phyloP scores from a whole-genome alignment of 306 rosid species.

The Canavalia ensiformis region DNA sequence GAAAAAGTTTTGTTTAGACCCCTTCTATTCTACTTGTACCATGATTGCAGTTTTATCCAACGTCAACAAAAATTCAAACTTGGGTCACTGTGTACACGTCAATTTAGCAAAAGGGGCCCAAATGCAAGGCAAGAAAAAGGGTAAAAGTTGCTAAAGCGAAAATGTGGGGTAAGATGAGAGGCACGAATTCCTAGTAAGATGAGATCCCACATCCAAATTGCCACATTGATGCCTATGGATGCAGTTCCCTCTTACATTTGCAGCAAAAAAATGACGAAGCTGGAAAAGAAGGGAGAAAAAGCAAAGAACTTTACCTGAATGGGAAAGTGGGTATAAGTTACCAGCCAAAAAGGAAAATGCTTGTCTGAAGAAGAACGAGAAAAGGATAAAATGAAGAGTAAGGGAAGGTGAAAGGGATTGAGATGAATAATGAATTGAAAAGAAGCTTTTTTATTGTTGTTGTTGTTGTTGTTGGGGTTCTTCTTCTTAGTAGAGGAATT shows the following conservation, averaged over 20 bases:
- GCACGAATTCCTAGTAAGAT: conserved; percentile 46
- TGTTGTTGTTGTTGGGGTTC: neutral
- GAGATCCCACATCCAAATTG: conserved; percentile 52
- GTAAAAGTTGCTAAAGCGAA: conserved; percentile 43
- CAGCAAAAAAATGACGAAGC: conserved; percentile 29
- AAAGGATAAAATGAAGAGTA: neutral
- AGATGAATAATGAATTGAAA: conserved; percentile 12
- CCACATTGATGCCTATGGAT: conserved; percentile 39
- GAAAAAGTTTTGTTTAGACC: conserved; percentile 25
- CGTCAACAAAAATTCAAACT: conserved; percentile 46
- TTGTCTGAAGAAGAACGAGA: conserved; percentile 33
- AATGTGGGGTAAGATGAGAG: conserved; percentile 45
- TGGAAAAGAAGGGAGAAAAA: conserved; percentile 33
- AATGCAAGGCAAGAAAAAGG: conserved; percentile 29
- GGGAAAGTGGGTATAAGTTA: conserved; percentile 41
- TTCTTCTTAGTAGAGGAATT: neutral
- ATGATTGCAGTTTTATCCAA: conserved; percentile 54
- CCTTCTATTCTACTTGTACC: conserved; percentile 34
- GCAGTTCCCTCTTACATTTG: conserved; percentile 17
- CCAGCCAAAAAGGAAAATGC: conserved; percentile 42
- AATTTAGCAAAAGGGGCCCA: conserved; percentile 47
- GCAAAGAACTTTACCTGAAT: conserved; percentile 54
- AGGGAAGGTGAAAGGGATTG: neutral
- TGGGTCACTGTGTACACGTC: conserved; percentile 48
- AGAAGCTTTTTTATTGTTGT: neutral